Percentiles rank a stretch among this genome's conserved stretches.
Evolutionary conservation across 306 rosid species (phyloP).

Genomic region (Cucumis melo): DNA sequence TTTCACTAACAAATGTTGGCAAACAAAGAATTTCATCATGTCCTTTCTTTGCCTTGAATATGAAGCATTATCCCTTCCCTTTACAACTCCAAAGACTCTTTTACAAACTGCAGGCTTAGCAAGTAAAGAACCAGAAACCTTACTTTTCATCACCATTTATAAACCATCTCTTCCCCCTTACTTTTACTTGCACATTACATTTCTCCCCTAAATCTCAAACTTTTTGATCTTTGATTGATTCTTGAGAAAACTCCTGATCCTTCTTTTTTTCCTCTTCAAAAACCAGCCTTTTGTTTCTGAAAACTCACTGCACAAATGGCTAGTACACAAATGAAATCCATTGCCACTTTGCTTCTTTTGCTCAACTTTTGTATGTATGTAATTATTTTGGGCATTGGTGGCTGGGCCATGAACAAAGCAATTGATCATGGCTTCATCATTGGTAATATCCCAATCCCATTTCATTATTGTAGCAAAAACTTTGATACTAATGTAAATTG

Average conservation of each 20-base stretch:
- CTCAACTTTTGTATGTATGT: constrained; percentile 92
- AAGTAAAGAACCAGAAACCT: constrained; percentile 72
- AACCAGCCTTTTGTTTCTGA: constrained; percentile 1
- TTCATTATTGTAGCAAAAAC: neutral
- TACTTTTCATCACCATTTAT: constrained; percentile 9
- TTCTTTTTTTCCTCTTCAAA: neutral
- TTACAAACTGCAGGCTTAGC: constrained; percentile 36
- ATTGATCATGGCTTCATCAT: constrained; percentile 75
- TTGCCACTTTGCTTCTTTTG: constrained; percentile 56
- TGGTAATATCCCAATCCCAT: constrained; percentile 21
- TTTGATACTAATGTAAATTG: neutral
- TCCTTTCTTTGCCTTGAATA: constrained; percentile 44
- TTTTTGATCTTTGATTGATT: neutral
- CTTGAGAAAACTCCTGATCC: neutral
- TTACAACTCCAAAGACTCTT: constrained; percentile 37
- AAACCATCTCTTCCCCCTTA: constrained; percentile 3
- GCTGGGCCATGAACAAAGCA: constrained; percentile 90
- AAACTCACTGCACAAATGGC: constrained; percentile 33
- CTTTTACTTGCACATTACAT: constrained; percentile 2
- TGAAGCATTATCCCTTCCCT: constrained; percentile 33
- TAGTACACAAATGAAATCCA: constrained; percentile 35
- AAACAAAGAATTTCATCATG: constrained; percentile 35
- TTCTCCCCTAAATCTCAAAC: neutral
- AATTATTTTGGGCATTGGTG: constrained; percentile 68
- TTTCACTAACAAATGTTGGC: constrained; percentile 17